Evolutionary conservation across 768 basidiomycete genomes (phyloP), one percentile per base, ranked within the genome.

Genomic region (Holtermanniella nyarrowii): DNA sequence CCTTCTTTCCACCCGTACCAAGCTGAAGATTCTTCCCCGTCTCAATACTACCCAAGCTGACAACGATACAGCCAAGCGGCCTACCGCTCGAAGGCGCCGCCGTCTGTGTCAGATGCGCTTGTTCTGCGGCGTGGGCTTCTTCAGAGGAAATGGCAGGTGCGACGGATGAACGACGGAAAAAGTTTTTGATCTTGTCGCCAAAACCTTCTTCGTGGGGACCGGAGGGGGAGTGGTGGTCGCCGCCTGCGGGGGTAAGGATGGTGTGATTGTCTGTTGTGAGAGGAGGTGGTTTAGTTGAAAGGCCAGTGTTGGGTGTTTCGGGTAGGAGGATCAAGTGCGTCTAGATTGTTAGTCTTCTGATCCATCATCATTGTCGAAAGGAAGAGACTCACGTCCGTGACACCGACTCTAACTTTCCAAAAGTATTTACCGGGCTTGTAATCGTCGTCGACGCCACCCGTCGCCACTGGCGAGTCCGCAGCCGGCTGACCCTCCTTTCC

Each of bases 331-430:
- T 40, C 25, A 66, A 58, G 27, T 63, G 62, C 44, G 58, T 49
- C 65, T 62, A n/a, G 21, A 42, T 7, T 44, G 42, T 18, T 11
- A 44, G 49, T 5, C 18, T 16, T 13, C 31, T 14, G 22, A 18
- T n/a, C 18, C 14, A 14, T 11, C 45, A 5, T 11, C 41, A 26
- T 3, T 12, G 22, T 39, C 31, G 16, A 13, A 3, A 26, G 41
- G 18, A 14, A n/a, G 12, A 2, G 1, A 56, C 62, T 59, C 49
- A 63, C 65, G 22, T 66, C 60, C 16, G 50, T 62, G 3, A 63
- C 62, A 25, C 65, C 65, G 20, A 58, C 65, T 43, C 63, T 62
- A 20, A 66, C 65, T 18, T 62, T 46, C 65, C 65, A 66, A 43
- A 62, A 66, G 60, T 60, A 66, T 23, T 53, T 63, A 3, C 65